Conservation (phyloP, 495 filamentous ascomycete species). For the Choiromyces venosus region DNA sequence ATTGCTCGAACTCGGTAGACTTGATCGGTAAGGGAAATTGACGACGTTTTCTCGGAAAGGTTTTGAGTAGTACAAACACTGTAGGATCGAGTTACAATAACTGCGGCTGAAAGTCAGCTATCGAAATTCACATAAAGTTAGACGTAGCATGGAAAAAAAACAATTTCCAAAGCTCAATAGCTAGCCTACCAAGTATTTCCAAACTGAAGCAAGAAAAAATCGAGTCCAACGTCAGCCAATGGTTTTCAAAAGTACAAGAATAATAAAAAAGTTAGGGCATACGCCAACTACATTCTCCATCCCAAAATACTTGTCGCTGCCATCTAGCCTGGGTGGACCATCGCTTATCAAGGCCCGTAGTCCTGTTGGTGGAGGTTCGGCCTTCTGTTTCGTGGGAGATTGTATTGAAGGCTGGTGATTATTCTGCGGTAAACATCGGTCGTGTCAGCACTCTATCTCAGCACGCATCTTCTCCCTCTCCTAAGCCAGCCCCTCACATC, state of each 20-base stretch:
- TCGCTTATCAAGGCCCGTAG: conserved; percentile 31
- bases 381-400: conserved; percentile 36
- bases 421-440: conserved; percentile 25
- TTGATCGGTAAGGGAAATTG: conserved; percentile 71
- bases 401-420: conserved; percentile 24
- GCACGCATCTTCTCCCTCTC: conserved; percentile 19
- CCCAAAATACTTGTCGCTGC: conserved; percentile 97
- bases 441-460: conserved; percentile 35
- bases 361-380: conserved; percentile 31
- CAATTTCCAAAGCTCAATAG: conserved; percentile 3
- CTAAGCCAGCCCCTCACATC: conserved; percentile 27
- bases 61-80: conserved; percentile 92
- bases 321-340: conserved; percentile 53
- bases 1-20: conserved; percentile 43
- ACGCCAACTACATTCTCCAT: conserved; percentile 77
- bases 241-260: conserved; percentile 9
- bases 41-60: conserved; percentile 93
- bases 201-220: conserved; percentile 54
- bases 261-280: conserved; percentile 17
- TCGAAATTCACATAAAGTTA: not conserved
- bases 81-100: conserved; percentile 96
- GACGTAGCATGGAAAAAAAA: conserved; percentile 20
- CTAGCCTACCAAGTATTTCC: conserved; percentile 85
- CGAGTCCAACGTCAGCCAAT: conserved; percentile 31
- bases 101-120: conserved; percentile 47